Base-by-base conservation (phyloP, 108 stramenopile genomes). In the Skeletonema marinoi region DNA sequence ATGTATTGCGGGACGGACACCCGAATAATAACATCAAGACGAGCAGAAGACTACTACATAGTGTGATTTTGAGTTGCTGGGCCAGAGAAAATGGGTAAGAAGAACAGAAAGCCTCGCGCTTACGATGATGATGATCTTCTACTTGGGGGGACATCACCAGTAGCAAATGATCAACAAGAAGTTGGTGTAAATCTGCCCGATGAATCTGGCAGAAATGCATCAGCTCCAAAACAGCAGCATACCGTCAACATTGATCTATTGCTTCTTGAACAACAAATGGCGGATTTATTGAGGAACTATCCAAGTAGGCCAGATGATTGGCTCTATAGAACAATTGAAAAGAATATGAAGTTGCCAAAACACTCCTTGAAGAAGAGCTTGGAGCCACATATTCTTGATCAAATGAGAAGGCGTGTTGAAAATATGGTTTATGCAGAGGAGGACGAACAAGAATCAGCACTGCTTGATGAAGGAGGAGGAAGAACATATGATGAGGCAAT, bases 301-400 rank as follows among this genome's bases (percentile, higher is more conserved):
- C n/a, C 36, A 9, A 3, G 25, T 11, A 64, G 38, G 10, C 63
- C 32, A 3, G 63, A 64, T 17, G 63, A 64, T 29, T 64, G 63
- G 63, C 63, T 64, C 10, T 39, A 19, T 21, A 9, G 63, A 21
- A 64, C 63, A 8, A 19, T 64, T 9, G 63, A 64, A 35, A 64
- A 64, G 63, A 64, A 64, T 29, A 64, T 64, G 63, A 19, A n/a
- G 17, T 39, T 64, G 17, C 63, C 63, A 5, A 64, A 64, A 38
- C 38, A 64, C 35, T 64, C 63, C 1, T 21, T 64, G 9, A 19
- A 17, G 8, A 39, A 38, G n/a, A 64, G 17, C 0, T 29, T 64
- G n/a, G 63, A 64, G 32, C 32, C 63, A 21, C 63, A 64, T 35
- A 64, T 64, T 8, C 7, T 64, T n/a, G 33, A 35, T 17, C 36